Conservation (phyloP, 1,284 basidiomycete species). For the Moesziomyces sp. region DNA sequence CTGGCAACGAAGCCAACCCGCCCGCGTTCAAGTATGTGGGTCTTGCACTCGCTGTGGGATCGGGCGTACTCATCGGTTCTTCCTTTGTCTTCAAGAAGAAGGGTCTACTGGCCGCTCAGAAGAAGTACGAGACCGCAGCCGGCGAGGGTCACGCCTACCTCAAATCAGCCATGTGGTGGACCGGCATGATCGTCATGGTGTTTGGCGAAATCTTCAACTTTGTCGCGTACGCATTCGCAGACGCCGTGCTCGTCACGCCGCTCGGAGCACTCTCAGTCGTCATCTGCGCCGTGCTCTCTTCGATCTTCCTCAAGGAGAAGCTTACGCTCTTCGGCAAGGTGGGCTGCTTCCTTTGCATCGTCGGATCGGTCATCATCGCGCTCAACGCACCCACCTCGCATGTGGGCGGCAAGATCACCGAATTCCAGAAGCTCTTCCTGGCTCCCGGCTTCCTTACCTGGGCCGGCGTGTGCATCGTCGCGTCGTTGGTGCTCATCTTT, state of each 20-base stretch:
- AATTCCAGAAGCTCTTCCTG: constrained; percentile 85
- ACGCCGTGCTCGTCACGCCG: constrained; percentile 92
- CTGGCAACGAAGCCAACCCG: constrained; percentile 53
- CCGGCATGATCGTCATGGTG: constrained; percentile 66
- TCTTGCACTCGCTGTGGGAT: constrained; percentile 81
- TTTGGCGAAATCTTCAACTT: constrained; percentile 54
- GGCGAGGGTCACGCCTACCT: constrained; percentile 96
- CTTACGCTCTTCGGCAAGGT: constrained; percentile 70
- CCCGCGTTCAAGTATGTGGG: constrained; percentile 71
- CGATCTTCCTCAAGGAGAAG: constrained; percentile 90
- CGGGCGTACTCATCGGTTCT: constrained; percentile 90
- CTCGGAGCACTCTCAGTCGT: constrained; percentile 96
- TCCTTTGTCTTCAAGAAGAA: constrained; percentile 93
- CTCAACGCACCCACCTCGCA: constrained; percentile 83
- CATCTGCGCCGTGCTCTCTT: constrained; percentile 90
- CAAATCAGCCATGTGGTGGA: constrained; percentile 67
- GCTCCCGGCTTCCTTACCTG: constrained; percentile 87
- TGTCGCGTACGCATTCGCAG: constrained; percentile 85
- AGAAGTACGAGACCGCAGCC: constrained; percentile 73
- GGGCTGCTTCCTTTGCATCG: constrained; percentile 85
- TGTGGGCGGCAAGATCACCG: constrained; percentile 80
- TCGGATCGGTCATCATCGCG: constrained; percentile 79
- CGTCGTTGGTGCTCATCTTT: constrained; percentile 69
- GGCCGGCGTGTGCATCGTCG: constrained; percentile 69
- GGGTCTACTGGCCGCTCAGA: constrained; percentile 66